Evolutionary conservation across 179 eudicot species (phyloP), one percentile per base, ranked within the genome.

Genomic region (Beta macrorhiza): DNA sequence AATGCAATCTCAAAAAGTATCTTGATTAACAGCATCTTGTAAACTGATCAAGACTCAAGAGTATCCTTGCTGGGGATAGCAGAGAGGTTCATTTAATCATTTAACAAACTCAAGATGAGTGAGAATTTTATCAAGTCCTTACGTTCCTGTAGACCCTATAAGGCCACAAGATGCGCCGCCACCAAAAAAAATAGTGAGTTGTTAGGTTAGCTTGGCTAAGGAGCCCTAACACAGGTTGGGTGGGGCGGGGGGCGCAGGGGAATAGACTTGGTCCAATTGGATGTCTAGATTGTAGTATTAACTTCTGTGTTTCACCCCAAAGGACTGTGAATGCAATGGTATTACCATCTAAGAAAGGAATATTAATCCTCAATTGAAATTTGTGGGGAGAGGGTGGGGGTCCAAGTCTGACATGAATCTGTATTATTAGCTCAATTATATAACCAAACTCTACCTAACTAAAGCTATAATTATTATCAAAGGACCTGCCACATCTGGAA

Each of bases 391-490:
- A 49, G 3, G 42, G 19, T 16, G 12, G 52, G 45, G 62, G 42
- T 11, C 32, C 57, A 69, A 7, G 45, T 69, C n/a, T 53, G 17
- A 29, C 29, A 52, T 25, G 42, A 76, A 45, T 51, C 49, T 61
- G 45, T 16, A 67, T 74, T 29, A 67, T 51, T 67, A 65, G 73
- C 56, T 65, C 44, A 51, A 77, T 77, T 52, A 12, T 17, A 53
- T 61, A 37, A n/a, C 65, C 73, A 62, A 80, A 51, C 57, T 53
- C 73, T 67, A 81, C 67, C 67, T 45, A 42, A 15, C 70, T 52
- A 75, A 62, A 75, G 44, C 3, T 11, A 75, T 7, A 11, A n/a
- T 42, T 57, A 75, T n/a, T 32, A 37, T 19, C 74, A 67, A 15
- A 7, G 45, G 59, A 49, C 56, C 6, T 47, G 72, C 73, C 80